These are phyloP conservation scores for Cucurbita moschata DNA, from an alignment of 306 rosid species.

Conservation along the genomic window DNA sequence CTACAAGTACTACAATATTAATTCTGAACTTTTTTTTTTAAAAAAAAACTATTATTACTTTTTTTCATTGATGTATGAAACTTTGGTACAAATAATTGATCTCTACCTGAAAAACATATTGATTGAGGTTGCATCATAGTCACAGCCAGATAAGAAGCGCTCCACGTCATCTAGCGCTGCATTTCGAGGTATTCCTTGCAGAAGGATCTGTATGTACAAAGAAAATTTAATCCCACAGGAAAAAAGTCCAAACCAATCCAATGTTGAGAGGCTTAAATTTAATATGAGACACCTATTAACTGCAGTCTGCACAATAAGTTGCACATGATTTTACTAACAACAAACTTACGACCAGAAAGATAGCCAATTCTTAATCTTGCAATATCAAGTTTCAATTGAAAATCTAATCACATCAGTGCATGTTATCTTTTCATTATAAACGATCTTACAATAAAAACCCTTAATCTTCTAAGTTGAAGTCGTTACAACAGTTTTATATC, in stretches of 20 bases:
- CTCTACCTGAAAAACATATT: conserved; percentile 31
- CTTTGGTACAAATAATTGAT: background rate
- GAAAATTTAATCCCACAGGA: background rate
- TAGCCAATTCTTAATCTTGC: background rate
- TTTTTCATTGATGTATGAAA: background rate
- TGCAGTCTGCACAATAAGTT: background rate
- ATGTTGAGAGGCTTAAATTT: background rate
- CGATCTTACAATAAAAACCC: background rate
- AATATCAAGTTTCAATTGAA: background rate
- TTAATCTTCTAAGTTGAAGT: background rate
- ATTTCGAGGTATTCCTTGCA: conserved; percentile 45
- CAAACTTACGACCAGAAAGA: background rate
- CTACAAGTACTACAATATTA: background rate
- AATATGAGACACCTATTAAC: background rate
- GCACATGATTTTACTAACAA: background rate
- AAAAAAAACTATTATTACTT: no score
- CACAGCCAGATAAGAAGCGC: conserved; percentile 45
- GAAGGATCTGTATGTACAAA: conserved; percentile 34
- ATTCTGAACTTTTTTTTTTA: background rate
- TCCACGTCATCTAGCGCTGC: conserved; percentile 24
- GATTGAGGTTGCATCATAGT: conserved; percentile 34
- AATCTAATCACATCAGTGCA: background rate
- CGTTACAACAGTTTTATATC: background rate
- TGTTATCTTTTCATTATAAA: background rate
- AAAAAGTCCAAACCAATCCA: background rate